Evolutionary conservation across 78 protist species (phyloP).

Genomic region (Protostelium mycophagum): DNA sequence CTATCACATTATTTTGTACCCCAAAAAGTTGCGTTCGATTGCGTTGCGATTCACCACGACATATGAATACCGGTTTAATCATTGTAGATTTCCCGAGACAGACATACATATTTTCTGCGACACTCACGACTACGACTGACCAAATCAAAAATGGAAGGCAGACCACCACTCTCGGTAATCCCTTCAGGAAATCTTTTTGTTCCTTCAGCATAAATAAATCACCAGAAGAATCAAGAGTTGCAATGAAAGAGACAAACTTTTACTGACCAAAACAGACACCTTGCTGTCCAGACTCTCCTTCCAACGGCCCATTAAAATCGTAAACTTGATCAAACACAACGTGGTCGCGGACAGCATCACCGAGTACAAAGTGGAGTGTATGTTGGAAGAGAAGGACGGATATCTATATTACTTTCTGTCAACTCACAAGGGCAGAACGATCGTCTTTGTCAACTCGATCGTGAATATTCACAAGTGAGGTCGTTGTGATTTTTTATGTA

Average conservation of each 20-base stretch:
- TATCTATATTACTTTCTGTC: conserved; percentile 45
- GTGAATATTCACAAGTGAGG: not conserved
- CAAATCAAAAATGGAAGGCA: not conserved
- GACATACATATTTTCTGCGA: conserved; percentile 60
- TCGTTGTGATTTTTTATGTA: no score
- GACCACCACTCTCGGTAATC: not conserved
- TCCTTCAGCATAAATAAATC: not conserved
- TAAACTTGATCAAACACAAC: conserved; percentile 24
- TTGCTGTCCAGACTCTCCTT: conserved; percentile 30
- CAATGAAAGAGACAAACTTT: not conserved
- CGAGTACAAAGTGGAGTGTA: conserved; percentile 52
- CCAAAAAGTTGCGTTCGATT: no score
- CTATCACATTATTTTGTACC: no score
- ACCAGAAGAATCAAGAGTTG: not conserved
- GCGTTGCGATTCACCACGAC: no score
- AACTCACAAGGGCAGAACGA: conserved; percentile 53
- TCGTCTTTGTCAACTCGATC: conserved; percentile 80
- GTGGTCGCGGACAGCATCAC: conserved; percentile 27
- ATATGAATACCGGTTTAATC: no score
- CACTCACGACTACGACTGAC: not conserved
- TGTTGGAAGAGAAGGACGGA: conserved; percentile 36
- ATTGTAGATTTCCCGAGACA: conserved; percentile 37
- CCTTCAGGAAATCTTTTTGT: not conserved
- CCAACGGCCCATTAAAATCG: conserved; percentile 44
- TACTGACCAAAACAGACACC: conserved; percentile 9